Conservation (phyloP, 2,329 filamentous ascomycete genomes). For the Aspergillus sp. region DNA sequence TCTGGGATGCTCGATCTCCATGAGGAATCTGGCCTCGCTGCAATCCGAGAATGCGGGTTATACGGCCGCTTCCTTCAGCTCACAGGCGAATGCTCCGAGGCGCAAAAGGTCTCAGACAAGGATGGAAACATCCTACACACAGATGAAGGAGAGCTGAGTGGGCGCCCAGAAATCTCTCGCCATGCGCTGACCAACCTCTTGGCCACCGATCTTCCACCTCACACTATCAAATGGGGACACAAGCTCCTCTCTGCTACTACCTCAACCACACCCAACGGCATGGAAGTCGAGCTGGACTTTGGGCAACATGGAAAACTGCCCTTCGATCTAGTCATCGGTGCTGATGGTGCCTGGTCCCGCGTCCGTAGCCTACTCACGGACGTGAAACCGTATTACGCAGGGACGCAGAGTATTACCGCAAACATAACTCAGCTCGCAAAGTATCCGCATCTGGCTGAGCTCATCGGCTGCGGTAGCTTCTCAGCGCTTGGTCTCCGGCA, state of each 20-base stretch:
- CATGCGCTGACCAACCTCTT: slow-evolving; percentile 27
- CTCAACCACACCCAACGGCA: neutral
- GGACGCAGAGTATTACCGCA: slow-evolving; percentile 21
- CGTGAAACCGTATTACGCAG: slow-evolving; percentile 27
- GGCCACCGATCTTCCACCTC: slow-evolving; percentile 15
- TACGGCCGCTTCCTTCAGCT: slow-evolving; percentile 28
- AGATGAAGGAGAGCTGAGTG: slow-evolving; percentile 6
- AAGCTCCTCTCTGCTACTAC: slow-evolving; percentile 23
- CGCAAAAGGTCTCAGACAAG: slow-evolving; percentile 4
- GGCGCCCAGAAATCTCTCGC: slow-evolving; percentile 33
- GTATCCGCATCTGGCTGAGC: slow-evolving; percentile 28
- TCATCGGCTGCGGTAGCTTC: slow-evolving; percentile 34
- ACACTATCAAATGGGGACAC: slow-evolving; percentile 27
- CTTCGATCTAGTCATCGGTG: slow-evolving; percentile 33
- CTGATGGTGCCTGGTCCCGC: slow-evolving; percentile 36
- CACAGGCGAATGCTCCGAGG: slow-evolving; percentile 7
- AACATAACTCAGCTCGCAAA: slow-evolving; percentile 26
- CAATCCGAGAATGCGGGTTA: slow-evolving; percentile 29
- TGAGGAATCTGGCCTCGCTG: slow-evolving; percentile 31
- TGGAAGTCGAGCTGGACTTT: slow-evolving; percentile 26
- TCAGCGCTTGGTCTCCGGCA: slow-evolving; percentile 31
- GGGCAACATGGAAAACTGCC: neutral
- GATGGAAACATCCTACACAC: slow-evolving; percentile 10
- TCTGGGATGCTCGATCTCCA: slow-evolving; percentile 35
- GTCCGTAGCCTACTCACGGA: slow-evolving; percentile 29